These are phyloP conservation scores for Isatis tinctoria DNA, from an alignment of 345 rosid species.

Conservation along the genomic window DNA sequence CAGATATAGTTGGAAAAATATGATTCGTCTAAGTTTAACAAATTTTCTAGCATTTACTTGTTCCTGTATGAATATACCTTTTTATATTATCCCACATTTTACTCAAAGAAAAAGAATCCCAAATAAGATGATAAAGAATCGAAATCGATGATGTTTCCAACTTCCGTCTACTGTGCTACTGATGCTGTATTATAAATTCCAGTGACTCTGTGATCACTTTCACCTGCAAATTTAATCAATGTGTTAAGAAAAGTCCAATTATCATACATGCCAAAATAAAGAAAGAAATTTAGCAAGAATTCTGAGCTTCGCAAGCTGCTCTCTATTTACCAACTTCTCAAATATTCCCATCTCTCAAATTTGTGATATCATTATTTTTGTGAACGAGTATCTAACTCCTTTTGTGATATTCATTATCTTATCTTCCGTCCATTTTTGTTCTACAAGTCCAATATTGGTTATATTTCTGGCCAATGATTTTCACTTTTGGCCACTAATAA, in stretches of 20 bases:
- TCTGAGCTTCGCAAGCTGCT: background rate
- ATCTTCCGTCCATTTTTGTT: background rate
- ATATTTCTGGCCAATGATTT: background rate
- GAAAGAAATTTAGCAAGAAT: background rate
- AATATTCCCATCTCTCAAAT: background rate
- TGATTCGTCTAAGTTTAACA: constrained; percentile 5
- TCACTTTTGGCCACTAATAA: background rate
- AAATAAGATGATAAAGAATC: background rate
- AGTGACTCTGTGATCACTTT: background rate
- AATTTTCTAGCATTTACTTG: background rate
- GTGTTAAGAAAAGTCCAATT: background rate
- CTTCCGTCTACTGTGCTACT: background rate
- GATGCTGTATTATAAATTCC: background rate
- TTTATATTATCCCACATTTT: background rate
- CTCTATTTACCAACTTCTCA: background rate
- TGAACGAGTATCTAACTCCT: background rate
- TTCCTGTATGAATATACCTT: background rate
- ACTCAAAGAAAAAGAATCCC: background rate
- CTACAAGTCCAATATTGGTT: background rate
- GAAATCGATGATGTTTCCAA: background rate
- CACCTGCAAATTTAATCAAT: background rate
- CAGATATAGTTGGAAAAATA: background rate
- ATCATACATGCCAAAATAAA: background rate
- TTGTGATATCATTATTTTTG: background rate
- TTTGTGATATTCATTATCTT: background rate